A percentile compares a stretch with the other conserved stretches of the same genome.
These are phyloP conservation scores for Posidonia oceanica DNA, from an alignment of 116 monocot genomes.

Conservation along the genomic window DNA sequence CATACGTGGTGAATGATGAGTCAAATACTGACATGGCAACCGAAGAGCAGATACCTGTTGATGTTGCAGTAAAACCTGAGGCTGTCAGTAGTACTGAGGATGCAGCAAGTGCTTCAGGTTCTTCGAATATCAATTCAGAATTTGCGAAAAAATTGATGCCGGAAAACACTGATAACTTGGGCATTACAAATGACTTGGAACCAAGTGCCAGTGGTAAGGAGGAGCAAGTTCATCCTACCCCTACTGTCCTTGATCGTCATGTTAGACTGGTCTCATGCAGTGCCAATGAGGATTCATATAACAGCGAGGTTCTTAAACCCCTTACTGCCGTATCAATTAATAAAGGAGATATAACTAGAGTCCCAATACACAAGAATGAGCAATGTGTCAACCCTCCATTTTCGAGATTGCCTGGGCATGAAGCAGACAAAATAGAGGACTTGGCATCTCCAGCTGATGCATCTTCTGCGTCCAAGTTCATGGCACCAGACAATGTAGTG, in stretches of 20 bases:
- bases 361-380: conserved; percentile 13
- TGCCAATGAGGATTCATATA: conserved; percentile 11
- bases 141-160: conserved; percentile 2
- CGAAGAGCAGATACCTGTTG: neutral
- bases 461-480: conserved; percentile 8
- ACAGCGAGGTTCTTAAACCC: conserved; percentile 11
- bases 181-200: conserved; percentile 3
- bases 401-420: conserved; percentile 7
- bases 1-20: neutral
- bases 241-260: conserved; percentile 5
- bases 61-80: neutral
- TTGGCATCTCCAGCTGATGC: conserved; percentile 24
- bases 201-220: conserved; percentile 14
- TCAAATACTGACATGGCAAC: neutral
- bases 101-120: neutral
- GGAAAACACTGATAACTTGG: neutral
- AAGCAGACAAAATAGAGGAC: conserved; percentile 23
- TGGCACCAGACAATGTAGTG: conserved; percentile 15
- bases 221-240: conserved; percentile 5
- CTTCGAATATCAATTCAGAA: neutral
- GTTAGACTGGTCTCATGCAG: conserved; percentile 2
- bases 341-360: conserved; percentile 1
- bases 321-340: conserved; percentile 9
- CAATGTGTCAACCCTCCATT: neutral
- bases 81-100: neutral